A percentile compares a stretch with the other conserved stretches of the same genome.
Evolutionary conservation across 1,284 basidiomycete genomes (phyloP).

Genomic region (Cryptococcus sp.): DNA sequence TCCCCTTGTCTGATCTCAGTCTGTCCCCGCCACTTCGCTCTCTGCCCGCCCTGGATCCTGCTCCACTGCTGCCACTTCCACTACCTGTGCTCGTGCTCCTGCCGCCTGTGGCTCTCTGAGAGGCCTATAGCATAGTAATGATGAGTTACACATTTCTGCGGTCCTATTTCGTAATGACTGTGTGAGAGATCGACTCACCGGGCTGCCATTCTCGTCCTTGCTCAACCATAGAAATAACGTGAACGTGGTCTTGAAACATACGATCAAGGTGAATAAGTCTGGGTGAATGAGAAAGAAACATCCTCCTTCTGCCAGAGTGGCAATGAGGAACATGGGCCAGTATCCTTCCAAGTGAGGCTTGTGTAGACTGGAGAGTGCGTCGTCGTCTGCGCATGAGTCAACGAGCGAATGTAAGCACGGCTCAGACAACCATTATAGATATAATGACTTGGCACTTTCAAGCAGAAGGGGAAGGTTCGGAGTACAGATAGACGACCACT

Average conservation of each 20-base stretch:
- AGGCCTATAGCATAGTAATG: no score
- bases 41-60: no score
- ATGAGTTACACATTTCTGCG: no score
- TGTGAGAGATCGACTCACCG: constrained; percentile 19
- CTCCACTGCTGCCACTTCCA: no score
- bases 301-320: constrained; percentile 18
- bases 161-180: no score
- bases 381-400: constrained; percentile 10
- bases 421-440: background rate
- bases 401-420: constrained; percentile 2
- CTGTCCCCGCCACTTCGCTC: no score
- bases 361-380: constrained; percentile 15
- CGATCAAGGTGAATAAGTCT: constrained; percentile 32
- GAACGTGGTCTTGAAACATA: constrained; percentile 32
- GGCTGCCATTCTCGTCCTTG: constrained; percentile 20
- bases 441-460: no score
- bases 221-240: constrained; percentile 27
- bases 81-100: no score
- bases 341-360: constrained; percentile 26
- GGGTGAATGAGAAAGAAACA: constrained; percentile 29
- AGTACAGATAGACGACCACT: constrained; percentile 7
- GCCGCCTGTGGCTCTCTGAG: no score
- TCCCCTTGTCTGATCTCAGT: no score
- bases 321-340: constrained; percentile 32
- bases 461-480: no score